Evolutionary conservation across 768 basidiomycete genomes (phyloP), one percentile per base, ranked within the genome.

Genomic region (Pleurotus tuber-regium): DNA sequence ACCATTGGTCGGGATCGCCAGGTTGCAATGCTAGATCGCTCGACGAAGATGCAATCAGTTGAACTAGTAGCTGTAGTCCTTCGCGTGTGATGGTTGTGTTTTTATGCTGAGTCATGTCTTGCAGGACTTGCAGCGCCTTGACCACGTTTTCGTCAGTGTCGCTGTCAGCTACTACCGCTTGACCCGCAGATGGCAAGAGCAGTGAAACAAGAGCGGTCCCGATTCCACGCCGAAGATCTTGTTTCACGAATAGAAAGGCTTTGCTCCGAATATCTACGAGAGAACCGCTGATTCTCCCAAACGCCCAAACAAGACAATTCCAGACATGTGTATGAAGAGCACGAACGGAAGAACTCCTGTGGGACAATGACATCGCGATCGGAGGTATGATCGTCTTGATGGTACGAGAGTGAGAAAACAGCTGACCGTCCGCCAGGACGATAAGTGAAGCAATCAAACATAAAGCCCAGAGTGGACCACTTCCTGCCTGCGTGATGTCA

Each of bases 261-360:
- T 53, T 48, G 26, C 12, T 63, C 51, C 3, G 68, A 61, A 4
- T 9, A 11, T 9, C 19, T 10, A 19, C 30, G 14, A 30, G 47
- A 14, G 38, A 54, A 8, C 16, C 21, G 10, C 70, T 68, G 40
- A 83, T 58, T 14, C 70, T 71, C 16, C 72, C 64, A 52, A 77
- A 83, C 1, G 76, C 73, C 83, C 84, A 85, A 18, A 84, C 63
- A 23, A 84, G 66, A 46, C 77, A 72, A 46, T 67, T 70, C 83
- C 83, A 86, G 18, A 77, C 63, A 29, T 71, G 71, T 1, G 73
- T 61, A 36, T 75, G 71, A 6, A 80, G 63, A 14, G 65, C 59
- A 10, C 66, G 68, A 9, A 78, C 64, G 4, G 63, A 44, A 9
- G 62, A 58, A n/a, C 66, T 61, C 41, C 67, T 66, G 53, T 77